Evolutionary conservation across 345 rosid species (phyloP), one percentile per base, ranked within the genome.

Genomic region (Hypericum perforatum): DNA sequence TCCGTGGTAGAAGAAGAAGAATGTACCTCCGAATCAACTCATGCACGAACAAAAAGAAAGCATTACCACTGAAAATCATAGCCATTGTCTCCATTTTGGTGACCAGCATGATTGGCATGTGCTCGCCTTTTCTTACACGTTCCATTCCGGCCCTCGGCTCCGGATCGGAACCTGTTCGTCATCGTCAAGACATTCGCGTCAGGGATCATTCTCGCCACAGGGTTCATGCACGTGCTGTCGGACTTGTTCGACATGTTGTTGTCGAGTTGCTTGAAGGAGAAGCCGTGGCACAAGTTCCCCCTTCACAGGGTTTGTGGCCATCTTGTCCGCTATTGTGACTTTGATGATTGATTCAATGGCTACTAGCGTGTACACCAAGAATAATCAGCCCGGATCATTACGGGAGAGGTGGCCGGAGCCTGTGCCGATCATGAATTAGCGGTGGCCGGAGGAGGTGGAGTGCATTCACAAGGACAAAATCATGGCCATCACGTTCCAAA

Each of bases 251-350:
- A 78, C 59, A 74, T 76, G 80, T 65, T 89, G 54, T 59, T 71
- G 3, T 89, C 95, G 0, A 11, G 36, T 7, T 85, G 97, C 64
- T 71, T 89, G 65, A 9, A 61, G 0, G 87, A 81, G 5, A 74
- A 68, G 12, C 95, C 97, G 0, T 82, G 97, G 97, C 82, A 78
- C 54, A 89, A 85, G 56, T 89, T 85, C 60, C 89, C n/a, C 95
- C 0, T 85, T 89, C 45, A 69, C 89, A 2, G 84, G 83, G 2
- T 89, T 89, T 64, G 83, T 81, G 0, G 92, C 97, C 5, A 89
- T 89, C 95, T 49, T 89, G 49, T 75, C 92, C 1, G 89, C 74
- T 53, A 40, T 89, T 6, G 9, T 66, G 8, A 83, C 89, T 7
- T 66, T 89, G 9, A 70, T 67, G 71, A 77, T 85, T 10, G 97